Conservation (phyloP, 495 filamentous ascomycete genomes). For the Apodospora peruviana region DNA sequence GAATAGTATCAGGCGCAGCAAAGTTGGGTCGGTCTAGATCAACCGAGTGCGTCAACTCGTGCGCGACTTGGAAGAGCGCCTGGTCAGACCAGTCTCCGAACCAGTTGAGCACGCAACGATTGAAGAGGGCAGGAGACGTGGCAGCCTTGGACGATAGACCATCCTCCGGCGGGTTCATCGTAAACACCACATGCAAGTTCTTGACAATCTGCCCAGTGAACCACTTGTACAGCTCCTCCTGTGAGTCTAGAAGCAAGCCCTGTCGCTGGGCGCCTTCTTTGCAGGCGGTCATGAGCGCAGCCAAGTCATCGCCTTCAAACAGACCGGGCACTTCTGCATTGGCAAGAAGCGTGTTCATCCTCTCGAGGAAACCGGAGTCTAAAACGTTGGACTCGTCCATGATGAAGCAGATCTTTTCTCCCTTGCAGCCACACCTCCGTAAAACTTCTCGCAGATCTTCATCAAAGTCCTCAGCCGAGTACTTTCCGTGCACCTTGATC, state of each 20-base stretch:
- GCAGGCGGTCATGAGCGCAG: conserved; percentile 95
- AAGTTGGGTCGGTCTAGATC: conserved; percentile 87
- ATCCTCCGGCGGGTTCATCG: conserved; percentile 99
- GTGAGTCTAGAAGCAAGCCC: conserved; percentile 88
- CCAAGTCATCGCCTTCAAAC: conserved; percentile 95
- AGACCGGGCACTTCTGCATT: conserved; percentile 97
- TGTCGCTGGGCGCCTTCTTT: conserved; percentile 97
- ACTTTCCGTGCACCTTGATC: conserved; percentile 98
- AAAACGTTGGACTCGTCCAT: conserved; percentile 99
- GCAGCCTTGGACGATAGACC: conserved; percentile 92
- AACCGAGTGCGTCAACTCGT: conserved; percentile 90
- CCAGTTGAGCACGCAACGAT: conserved; percentile 99
- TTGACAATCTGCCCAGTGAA: conserved; percentile 99
- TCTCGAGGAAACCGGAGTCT: conserved; percentile 95
- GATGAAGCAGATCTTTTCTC: conserved; percentile 99
- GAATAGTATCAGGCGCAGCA: conserved; percentile 82
- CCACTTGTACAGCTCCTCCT: conserved; percentile 99
- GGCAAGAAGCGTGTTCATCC: conserved; percentile 97
- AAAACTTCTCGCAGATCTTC: conserved; percentile 93
- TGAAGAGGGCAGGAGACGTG: conserved; percentile 96
- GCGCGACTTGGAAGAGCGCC: conserved; percentile 94
- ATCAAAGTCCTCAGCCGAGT: conserved; percentile 97
- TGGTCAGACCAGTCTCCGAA: conserved; percentile 99
- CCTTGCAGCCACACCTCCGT: conserved; percentile 90
- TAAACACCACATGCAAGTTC: conserved; percentile 98